phyloP scores from a whole-genome alignment of 495 filamentous ascomycete genomes.

The Aspergillus nidulans region DNA sequence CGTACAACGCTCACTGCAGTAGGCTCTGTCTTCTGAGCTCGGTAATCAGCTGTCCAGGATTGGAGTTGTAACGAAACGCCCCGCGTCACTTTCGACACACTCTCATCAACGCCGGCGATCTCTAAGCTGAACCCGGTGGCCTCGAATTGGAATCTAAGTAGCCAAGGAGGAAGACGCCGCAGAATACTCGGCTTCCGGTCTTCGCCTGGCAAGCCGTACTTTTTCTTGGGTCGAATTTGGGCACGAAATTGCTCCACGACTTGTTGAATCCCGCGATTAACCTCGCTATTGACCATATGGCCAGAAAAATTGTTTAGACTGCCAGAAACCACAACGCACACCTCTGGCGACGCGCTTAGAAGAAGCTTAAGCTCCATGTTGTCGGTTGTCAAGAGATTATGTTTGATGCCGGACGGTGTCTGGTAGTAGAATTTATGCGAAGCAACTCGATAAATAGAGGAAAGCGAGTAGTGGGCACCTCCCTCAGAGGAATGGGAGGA shows the following conservation, averaged over 20 bases:
- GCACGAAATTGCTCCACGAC: constrained; percentile 75
- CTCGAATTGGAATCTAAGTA: constrained; percentile 77
- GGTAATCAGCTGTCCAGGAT: constrained; percentile 88
- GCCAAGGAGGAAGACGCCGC: constrained; percentile 75
- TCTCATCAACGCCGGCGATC: constrained; percentile 79
- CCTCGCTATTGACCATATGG: constrained; percentile 85
- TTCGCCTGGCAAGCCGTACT: constrained; percentile 44
- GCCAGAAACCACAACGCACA: constrained; percentile 74
- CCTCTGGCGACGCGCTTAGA: constrained; percentile 77
- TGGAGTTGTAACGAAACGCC: constrained; percentile 84
- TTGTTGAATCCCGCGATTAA: constrained; percentile 85
- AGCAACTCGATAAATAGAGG: constrained; percentile 73
- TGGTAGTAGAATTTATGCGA: constrained; percentile 96
- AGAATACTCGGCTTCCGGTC: constrained; percentile 61
- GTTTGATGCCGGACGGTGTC: constrained; percentile 71
- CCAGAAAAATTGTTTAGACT: constrained; percentile 81
- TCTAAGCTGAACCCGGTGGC: constrained; percentile 86
- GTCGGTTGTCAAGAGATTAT: constrained; percentile 82
- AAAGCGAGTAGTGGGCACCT: constrained; percentile 79
- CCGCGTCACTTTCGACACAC: constrained; percentile 71
- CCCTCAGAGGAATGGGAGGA: constrained; percentile 87
- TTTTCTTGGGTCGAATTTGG: constrained; percentile 60
- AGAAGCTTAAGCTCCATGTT: constrained; percentile 80
- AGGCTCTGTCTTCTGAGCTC: constrained; percentile 68
- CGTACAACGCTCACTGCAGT: constrained; percentile 51